These are phyloP conservation scores for Phytophthora chlamydospora DNA, from an alignment of 352 stramenopile species.

Conservation along the genomic window DNA sequence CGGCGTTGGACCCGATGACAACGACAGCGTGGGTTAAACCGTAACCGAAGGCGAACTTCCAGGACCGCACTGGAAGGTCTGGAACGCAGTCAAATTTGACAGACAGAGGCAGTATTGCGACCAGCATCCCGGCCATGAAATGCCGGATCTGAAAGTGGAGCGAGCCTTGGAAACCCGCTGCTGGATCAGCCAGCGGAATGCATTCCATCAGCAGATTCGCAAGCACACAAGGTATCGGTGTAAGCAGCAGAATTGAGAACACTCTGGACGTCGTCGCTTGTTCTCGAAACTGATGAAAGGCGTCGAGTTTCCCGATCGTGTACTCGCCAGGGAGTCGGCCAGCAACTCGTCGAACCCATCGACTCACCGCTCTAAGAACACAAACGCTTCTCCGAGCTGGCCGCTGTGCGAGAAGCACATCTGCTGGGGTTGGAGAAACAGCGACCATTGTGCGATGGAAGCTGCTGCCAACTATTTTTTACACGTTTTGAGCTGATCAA, in stretches of 20 bases:
- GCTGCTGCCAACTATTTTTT: too few relatives aligned
- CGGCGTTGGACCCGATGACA: conserved; percentile 23
- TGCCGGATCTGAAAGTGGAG: conserved; percentile 26
- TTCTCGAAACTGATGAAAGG: conserved; percentile 22
- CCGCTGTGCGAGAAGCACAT: background rate
- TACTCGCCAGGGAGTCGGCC: conserved; percentile 30
- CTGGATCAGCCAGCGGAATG: conserved; percentile 29
- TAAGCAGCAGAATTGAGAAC: conserved; percentile 17
- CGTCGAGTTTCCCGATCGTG: conserved; percentile 38
- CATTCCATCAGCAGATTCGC: conserved; percentile 32
- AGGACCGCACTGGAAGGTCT: conserved; percentile 19
- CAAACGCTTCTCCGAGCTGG: background rate
- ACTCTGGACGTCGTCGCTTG: background rate
- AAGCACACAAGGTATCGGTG: conserved; percentile 24
- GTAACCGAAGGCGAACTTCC: conserved; percentile 15
- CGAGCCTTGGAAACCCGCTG: conserved; percentile 8
- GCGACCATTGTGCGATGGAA: background rate
- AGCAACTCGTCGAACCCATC: conserved; percentile 1
- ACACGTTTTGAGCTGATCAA: background rate
- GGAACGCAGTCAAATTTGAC: conserved; percentile 30
- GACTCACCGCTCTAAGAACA: background rate
- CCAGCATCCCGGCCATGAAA: conserved; percentile 15
- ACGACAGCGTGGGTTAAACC: conserved; percentile 10
- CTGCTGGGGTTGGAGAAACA: background rate
- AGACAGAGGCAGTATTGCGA: conserved; percentile 3